Evolutionary conservation across 495 filamentous ascomycete species (phyloP), one percentile per base, ranked within the genome.

Genomic region (Lentithecium fluviatile): DNA sequence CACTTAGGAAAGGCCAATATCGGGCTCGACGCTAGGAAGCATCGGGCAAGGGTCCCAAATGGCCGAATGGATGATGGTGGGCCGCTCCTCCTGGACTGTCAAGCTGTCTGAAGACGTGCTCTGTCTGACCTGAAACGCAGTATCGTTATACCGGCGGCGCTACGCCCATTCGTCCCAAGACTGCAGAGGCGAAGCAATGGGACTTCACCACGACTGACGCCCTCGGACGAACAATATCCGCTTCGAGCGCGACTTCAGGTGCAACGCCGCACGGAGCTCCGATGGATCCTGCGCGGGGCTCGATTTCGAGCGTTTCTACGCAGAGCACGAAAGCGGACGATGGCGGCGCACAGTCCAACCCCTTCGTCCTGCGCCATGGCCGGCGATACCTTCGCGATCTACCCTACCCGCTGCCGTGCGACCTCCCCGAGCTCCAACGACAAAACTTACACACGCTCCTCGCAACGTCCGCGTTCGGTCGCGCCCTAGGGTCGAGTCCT

Each of bases 361-460:
- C 89, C 2, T 89, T 92, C 71, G 78, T 86, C 54, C 78, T 82
- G 58, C 84, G 86, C 56, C 82, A 90, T 70, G 90, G 90, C 48
- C 85, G 91, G 37, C 87, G 85, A 37, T 96, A 90, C 72, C 80
- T 95, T 60, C 84, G 88, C 62, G 90, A 96, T 67, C 79, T 88
- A 42, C 70, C 85, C 12, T 96, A 97, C 66, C 90, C 90, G 34
- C 76, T 97, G 15, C 93, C 93, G 56, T 88, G 89, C 74, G 93
- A 96, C 77, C 80, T 96, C 29, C 78, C 85, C 49, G 93, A 96
- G 74, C 79, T 95, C 60, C 90, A 95, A 71, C 81, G 92, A 43
- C 93, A 97, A 71, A 89, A 84, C 56, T 79, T 96, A 55, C 84
- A 89, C 58, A 94, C 92, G 10, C 77, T 92, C 60, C 83, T 96